A percentile compares a stretch with the other conserved stretches of the same genome.
phyloP scores from a whole-genome alignment of 2,329 filamentous ascomycete genomes.

The Microascus cirrosus region DNA sequence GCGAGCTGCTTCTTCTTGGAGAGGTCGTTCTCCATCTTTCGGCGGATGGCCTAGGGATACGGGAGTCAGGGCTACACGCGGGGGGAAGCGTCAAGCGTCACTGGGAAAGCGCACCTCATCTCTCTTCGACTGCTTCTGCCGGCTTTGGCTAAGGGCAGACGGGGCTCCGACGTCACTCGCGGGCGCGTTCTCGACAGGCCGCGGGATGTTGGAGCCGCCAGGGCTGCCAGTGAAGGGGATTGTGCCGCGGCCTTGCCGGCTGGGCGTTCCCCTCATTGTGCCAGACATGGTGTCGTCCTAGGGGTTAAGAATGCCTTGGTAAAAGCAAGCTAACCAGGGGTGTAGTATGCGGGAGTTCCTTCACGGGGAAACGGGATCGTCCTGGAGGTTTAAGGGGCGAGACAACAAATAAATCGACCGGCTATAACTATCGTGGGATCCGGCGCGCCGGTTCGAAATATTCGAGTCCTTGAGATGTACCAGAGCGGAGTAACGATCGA shows the following conservation, averaged over 20 bases:
- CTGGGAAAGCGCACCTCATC: constrained; percentile 68
- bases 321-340: background rate
- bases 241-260: constrained; percentile 45
- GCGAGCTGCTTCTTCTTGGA: constrained; percentile 89
- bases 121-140: constrained; percentile 92
- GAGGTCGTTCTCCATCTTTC: constrained; percentile 93
- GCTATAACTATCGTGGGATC: background rate
- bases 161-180: constrained; percentile 42
- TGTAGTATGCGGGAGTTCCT: background rate
- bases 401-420: background rate
- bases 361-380: background rate
- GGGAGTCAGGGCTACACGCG: background rate
- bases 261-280: constrained; percentile 62
- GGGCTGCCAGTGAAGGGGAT: constrained; percentile 53
- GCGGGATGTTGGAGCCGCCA: constrained; percentile 44
- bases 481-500: background rate
- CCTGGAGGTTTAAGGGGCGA: background rate
- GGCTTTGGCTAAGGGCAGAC: constrained; percentile 79
- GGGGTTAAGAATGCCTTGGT: background rate
- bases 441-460: background rate
- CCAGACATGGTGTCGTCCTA: constrained; percentile 34
- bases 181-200: constrained; percentile 48
- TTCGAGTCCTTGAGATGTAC: background rate
- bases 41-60: constrained; percentile 68
- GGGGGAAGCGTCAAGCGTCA: background rate